Percentiles rank a stretch among this genome's conserved stretches.
These are phyloP conservation scores for Trapa incisa DNA, from an alignment of 345 rosid genomes.

Conservation along the genomic window DNA sequence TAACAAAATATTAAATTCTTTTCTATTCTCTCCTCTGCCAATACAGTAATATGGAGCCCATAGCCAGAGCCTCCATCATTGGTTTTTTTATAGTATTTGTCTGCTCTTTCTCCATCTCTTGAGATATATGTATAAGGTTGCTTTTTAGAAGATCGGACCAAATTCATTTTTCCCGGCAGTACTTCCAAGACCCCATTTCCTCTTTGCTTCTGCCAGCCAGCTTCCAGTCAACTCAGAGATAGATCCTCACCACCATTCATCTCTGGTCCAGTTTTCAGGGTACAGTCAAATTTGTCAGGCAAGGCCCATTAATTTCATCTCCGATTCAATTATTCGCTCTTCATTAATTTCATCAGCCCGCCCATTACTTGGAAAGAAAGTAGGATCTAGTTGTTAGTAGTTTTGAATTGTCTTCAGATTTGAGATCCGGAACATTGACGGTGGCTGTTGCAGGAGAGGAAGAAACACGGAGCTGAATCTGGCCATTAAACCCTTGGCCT, in stretches of 20 bases:
- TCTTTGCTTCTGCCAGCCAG: neutral
- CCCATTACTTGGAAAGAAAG: slow-evolving; percentile 9
- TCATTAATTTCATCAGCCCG: neutral
- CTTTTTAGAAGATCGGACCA: too few species aligned
- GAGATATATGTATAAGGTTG: too few species aligned
- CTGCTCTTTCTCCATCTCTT: too few species aligned
- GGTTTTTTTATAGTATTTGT: too few species aligned
- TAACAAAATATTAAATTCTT: too few species aligned
- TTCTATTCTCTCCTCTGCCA: too few species aligned
- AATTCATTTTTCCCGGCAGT: too few species aligned
- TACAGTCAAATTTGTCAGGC: slow-evolving; percentile 22
- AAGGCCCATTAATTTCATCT: slow-evolving; percentile 9
- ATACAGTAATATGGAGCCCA: too few species aligned
- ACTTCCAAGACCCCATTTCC: neutral
- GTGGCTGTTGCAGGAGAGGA: neutral
- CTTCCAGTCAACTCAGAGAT: slow-evolving; percentile 2
- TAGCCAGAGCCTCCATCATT: too few species aligned
- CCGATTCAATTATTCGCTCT: neutral
- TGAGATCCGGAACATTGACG: neutral
- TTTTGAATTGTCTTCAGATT: neutral
- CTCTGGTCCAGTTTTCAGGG: neutral
- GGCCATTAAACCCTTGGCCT: neutral
- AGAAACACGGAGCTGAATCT: neutral
- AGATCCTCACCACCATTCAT: neutral
- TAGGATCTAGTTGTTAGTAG: neutral